phyloP scores from a whole-genome alignment of 257 asterid species.

The Henckelia pumila region DNA sequence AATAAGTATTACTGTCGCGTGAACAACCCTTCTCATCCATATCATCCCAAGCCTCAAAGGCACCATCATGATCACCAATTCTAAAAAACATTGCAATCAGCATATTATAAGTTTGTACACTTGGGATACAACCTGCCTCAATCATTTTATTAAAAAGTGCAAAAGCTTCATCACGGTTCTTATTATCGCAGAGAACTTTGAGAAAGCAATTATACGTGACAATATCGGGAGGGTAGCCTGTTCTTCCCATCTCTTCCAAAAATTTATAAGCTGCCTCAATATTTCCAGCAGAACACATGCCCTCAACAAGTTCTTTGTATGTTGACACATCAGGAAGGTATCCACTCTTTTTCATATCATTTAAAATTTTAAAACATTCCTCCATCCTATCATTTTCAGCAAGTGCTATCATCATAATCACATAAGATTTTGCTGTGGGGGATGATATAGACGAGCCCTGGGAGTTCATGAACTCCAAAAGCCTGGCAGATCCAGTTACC shows the following conservation, averaged over 20 bases:
- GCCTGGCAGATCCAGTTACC: slow-evolving; percentile 65
- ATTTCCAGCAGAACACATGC: slow-evolving; percentile 68
- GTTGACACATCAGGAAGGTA: slow-evolving; percentile 93
- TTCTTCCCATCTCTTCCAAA: slow-evolving; percentile 76
- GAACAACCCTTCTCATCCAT: slow-evolving; percentile 66
- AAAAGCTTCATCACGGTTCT: slow-evolving; percentile 56
- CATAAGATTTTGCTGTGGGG: slow-evolving; percentile 85
- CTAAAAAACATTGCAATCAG: slow-evolving; percentile 68
- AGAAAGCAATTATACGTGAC: slow-evolving; percentile 88
- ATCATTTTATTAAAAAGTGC: slow-evolving; percentile 61
- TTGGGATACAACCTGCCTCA: slow-evolving; percentile 62
- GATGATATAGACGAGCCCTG: slow-evolving; percentile 78
- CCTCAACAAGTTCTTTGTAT: slow-evolving; percentile 78
- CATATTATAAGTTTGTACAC: slow-evolving; percentile 86
- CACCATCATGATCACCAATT: slow-evolving; percentile 61
- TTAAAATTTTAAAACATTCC: slow-evolving; percentile 52
- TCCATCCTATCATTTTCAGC: slow-evolving; percentile 66
- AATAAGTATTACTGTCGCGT: slow-evolving; percentile 68
- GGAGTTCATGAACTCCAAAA: slow-evolving; percentile 75
- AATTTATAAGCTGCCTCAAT: slow-evolving; percentile 69
- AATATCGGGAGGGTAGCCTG: slow-evolving; percentile 89
- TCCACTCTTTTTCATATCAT: slow-evolving; percentile 73
- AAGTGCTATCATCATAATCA: slow-evolving; percentile 73
- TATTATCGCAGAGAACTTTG: slow-evolving; percentile 74
- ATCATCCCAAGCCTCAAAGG: slow-evolving; percentile 78